Base-by-base conservation (phyloP, 495 filamentous ascomycete species). In the Neurospora sp. region DNA sequence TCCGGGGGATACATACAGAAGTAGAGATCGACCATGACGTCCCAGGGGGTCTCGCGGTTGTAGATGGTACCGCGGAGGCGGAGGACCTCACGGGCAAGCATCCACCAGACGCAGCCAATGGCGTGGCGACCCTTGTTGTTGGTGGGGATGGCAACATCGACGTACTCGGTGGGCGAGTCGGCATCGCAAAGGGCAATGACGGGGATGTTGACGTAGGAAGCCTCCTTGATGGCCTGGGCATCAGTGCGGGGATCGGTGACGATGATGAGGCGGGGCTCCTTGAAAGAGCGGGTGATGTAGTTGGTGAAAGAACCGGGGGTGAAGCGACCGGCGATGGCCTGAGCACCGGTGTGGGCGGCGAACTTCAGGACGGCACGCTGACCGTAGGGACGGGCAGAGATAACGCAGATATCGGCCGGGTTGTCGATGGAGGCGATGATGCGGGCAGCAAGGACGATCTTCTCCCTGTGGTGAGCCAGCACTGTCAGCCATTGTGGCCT, bases 231-330 rank as follows among this genome's bases (percentile, higher is more conserved):
- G 81, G 96, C 96, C 90, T 99, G 96, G 81, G 96, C 92, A 79
- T 99, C 96, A 87, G 96, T 99, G 87, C 96, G 96, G 79, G 96
- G 96, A 84, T 99, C 96, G 85, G 96, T 99, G 82, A 99, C 96
- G 84, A 99, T 90, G 89, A 99, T 98, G 79, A 99, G 90, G 83
- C 96, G 96, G 82, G 96, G 96, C 88, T 99, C 96, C 91, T 98
- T 98, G 93, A 99, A 99, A 80, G 96, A 98, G 83, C 96, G 96
- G 84, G 96, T 99, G 91, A 98, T 99, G 93, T 99, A 99, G 88
- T 99, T 99, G 90, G 96, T 99, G 92, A 99, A 99, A 85, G 96
- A 97, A 90, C 96, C 96, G 81, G 96, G 96, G 82, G 96, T 99
- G 91, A 99, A 99, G 85, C 96, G 95, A 88, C 96, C 96, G 80